Evolutionary conservation across 2,329 filamentous ascomycete genomes (phyloP).

Genomic region (Domatiomyces catenatus): DNA sequence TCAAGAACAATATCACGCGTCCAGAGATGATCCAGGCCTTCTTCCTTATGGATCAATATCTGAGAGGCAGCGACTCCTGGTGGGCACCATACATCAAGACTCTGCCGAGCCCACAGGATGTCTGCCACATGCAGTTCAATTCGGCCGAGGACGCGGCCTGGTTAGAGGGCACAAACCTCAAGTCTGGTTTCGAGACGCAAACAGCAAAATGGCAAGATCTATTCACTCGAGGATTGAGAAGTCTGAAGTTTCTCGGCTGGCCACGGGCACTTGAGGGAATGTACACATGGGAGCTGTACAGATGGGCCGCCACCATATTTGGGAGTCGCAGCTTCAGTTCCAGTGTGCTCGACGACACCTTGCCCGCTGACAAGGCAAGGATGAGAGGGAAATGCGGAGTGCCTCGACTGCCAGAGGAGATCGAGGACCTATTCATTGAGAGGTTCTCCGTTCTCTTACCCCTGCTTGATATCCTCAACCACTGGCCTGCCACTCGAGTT

Average conservation of each 20-base stretch:
- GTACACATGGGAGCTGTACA: slow-evolving; percentile 31
- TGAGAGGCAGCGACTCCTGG: slow-evolving; percentile 42
- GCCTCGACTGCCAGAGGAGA: slow-evolving; percentile 18
- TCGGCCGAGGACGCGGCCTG: slow-evolving; percentile 42
- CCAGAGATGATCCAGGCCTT: slow-evolving; percentile 27
- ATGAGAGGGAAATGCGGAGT: not conserved
- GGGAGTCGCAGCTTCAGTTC: slow-evolving; percentile 30
- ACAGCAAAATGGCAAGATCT: slow-evolving; percentile 23
- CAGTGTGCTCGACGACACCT: slow-evolving; percentile 25
- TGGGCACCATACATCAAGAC: slow-evolving; percentile 55
- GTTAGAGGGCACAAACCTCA: slow-evolving; percentile 24
- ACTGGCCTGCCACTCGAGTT: slow-evolving; percentile 45
- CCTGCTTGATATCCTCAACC: slow-evolving; percentile 57
- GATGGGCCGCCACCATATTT: slow-evolving; percentile 32
- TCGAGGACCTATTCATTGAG: slow-evolving; percentile 32
- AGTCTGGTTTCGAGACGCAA: slow-evolving; percentile 19
- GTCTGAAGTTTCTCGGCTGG: slow-evolving; percentile 22
- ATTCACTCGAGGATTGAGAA: slow-evolving; percentile 22
- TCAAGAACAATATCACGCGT: slow-evolving; percentile 3
- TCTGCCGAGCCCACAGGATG: slow-evolving; percentile 47
- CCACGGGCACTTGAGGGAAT: slow-evolving; percentile 16
- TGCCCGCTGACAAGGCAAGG: slow-evolving; percentile 12
- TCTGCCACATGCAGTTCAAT: slow-evolving; percentile 51
- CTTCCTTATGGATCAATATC: slow-evolving; percentile 53
- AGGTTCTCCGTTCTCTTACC: slow-evolving; percentile 56